Conservation (phyloP, 257 asterid species). For the Jasminum sambac region DNA sequence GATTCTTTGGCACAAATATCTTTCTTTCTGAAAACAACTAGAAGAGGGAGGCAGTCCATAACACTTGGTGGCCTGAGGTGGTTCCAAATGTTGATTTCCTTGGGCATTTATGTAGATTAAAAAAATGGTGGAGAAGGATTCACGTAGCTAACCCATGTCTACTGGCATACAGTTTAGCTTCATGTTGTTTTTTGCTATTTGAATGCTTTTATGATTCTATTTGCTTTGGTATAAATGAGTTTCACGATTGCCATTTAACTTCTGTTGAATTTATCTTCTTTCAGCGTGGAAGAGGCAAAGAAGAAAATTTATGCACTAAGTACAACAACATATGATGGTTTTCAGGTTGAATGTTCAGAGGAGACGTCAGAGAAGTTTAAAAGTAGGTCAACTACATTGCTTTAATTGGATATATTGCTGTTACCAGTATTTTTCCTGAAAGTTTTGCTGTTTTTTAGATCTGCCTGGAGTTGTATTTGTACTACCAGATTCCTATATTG, state of each 20-base stretch:
- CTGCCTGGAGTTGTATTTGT: slow-evolving; percentile 80
- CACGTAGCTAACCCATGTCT: no score
- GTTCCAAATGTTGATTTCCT: no score
- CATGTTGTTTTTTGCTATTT: background rate
- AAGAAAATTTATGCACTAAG: slow-evolving; percentile 87
- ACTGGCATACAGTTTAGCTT: background rate
- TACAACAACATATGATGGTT: slow-evolving; percentile 83
- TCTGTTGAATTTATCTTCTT: slow-evolving; percentile 19
- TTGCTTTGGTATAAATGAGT: background rate
- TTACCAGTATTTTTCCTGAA: slow-evolving; percentile 19
- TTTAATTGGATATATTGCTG: slow-evolving; percentile 18
- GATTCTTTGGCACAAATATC: background rate
- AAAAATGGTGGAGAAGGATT: background rate
- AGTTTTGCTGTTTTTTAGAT: slow-evolving; percentile 40
- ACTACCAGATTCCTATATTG: slow-evolving; percentile 92
- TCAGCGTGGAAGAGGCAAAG: slow-evolving; percentile 94
- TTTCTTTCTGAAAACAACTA: background rate
- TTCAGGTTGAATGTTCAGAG: slow-evolving; percentile 85
- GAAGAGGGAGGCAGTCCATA: background rate
- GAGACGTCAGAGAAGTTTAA: slow-evolving; percentile 79
- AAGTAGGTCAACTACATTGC: slow-evolving; percentile 38
- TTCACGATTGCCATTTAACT: background rate
- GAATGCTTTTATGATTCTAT: slow-evolving; percentile 1
- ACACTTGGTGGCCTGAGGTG: background rate
- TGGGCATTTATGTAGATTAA: no score